These are phyloP conservation scores for Leptographium wingfieldii DNA, from an alignment of 2,329 filamentous ascomycete genomes.

Conservation along the genomic window DNA sequence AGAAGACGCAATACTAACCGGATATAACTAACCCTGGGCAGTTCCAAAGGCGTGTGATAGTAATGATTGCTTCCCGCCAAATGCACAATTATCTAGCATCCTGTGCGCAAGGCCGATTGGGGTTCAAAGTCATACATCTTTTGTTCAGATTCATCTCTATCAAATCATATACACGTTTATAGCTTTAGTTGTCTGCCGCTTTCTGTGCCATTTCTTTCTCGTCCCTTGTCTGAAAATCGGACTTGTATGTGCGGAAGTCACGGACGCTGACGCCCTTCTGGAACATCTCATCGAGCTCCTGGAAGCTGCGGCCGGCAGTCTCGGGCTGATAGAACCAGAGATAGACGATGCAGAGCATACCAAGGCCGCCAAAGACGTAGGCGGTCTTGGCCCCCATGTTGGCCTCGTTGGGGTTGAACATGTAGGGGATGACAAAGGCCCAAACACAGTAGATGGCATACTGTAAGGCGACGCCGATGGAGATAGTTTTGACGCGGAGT, in stretches of 20 bases:
- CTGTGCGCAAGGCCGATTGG: no score
- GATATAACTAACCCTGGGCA: no score
- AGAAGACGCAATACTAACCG: no score
- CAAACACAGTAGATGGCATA: constrained; percentile 13
- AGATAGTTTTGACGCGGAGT: constrained; percentile 24
- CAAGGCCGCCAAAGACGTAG: constrained; percentile 24
- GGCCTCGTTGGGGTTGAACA: constrained; percentile 11
- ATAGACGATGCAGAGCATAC: constrained; percentile 16
- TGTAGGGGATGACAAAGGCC: constrained; percentile 11
- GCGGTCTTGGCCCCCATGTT: constrained; percentile 23
- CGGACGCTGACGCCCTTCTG: constrained; percentile 9
- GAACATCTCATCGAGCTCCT: constrained; percentile 35
- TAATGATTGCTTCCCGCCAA: no score
- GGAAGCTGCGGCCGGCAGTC: constrained; percentile 30
- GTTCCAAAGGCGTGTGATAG: no score
- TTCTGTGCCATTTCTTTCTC: not conserved
- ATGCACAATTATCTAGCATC: no score
- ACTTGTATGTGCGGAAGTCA: constrained; percentile 10
- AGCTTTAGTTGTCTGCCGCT: not conserved
- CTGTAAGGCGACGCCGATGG: constrained; percentile 22
- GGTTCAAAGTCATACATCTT: no score
- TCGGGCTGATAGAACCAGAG: constrained; percentile 34
- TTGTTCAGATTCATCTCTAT: no score
- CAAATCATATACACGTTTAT: no score
- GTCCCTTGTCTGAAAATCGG: not conserved